phyloP scores from a whole-genome alignment of 495 filamentous ascomycete species.

The Tuber aestivum region DNA sequence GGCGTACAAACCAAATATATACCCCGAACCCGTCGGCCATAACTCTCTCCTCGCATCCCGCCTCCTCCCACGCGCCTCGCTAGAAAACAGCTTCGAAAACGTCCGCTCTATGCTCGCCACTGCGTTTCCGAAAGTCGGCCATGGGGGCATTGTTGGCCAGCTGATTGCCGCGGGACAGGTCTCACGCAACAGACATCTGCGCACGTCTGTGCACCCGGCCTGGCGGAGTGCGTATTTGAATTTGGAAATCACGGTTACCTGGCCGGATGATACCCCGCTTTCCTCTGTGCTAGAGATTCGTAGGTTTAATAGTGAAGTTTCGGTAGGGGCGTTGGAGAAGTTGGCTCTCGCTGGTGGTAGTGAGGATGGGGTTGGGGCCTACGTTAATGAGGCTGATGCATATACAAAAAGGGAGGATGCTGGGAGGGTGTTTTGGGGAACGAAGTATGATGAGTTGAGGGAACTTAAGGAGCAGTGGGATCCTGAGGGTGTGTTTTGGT shows the following conservation, averaged over 20 bases:
- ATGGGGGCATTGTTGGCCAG: not conserved
- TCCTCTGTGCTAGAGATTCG: slow-evolving; percentile 31
- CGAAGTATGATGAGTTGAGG: slow-evolving; percentile 48
- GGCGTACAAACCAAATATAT: not conserved
- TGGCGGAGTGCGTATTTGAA: slow-evolving; percentile 11
- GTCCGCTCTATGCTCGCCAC: not conserved
- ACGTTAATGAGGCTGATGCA: slow-evolving; percentile 49
- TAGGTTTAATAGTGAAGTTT: slow-evolving; percentile 22
- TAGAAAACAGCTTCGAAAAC: not conserved
- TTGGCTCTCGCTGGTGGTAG: slow-evolving; percentile 36
- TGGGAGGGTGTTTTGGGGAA: slow-evolving; percentile 51
- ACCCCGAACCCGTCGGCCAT: not conserved
- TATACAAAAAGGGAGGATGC: slow-evolving; percentile 47
- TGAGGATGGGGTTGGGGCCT: slow-evolving; percentile 44
- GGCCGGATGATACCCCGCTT: slow-evolving; percentile 49
- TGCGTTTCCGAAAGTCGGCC: not conserved
- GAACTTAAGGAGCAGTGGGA: slow-evolving; percentile 54
- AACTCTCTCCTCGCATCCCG: not conserved
- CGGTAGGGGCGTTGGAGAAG: slow-evolving; percentile 16
- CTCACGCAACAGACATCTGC: not conserved
- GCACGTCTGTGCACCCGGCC: slow-evolving; percentile 12
- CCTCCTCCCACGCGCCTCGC: not conserved
- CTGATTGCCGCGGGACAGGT: slow-evolving; percentile 17
- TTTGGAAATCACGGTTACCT: slow-evolving; percentile 12
- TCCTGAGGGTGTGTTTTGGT: slow-evolving; percentile 57